Base-by-base conservation (phyloP, 306 rosid species). In the Urtica urens region DNA sequence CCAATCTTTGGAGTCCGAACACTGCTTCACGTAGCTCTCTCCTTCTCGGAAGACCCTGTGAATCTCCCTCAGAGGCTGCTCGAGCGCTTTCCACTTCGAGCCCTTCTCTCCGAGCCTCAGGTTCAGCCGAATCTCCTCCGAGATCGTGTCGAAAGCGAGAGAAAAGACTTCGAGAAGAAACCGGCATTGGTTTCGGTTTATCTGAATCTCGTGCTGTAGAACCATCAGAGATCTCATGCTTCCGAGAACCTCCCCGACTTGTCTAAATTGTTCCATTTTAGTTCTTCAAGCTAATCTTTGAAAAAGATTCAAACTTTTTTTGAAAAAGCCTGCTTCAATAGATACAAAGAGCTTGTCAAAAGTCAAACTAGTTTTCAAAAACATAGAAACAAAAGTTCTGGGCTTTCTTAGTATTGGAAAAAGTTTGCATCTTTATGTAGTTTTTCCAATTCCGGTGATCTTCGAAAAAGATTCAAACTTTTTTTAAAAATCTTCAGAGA, bases 221-320 rank as follows among this genome's bases (percentile, higher is more conserved):
- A 82, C 83, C 94, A 86, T 82, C 0, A 92, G 66, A 29, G 96
- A 94, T 64, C 78, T 92, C 51, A 92, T 17, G 46, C 99, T 82
- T 31, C 99, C 99, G 35, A 86, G 52, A 35, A 79, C 86, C 86
- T 92, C 99, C 24, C 99, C 99, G 3, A 92, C 74, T 18, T 63
- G 96, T 83, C 99, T 96, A 83, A 82, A 83, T 49, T 86, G 93
- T 57, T 92, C 99, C 99, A 92, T 92, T 77, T 85, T 78, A 61
- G 69, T 48, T 22, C 38, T 38, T 59, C 50, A 22, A 67, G 46
- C 46, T 47, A 30, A 14, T 38, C 9, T 11, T 12, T 50, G 43
- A 23, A 38, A 53, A 24, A 8, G 10, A 26, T 25, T 42, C 40
- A 53, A 8, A 24, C 20, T 1, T n/a, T n/a, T n/a, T n/a, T n/a